Conservation (phyloP, 2,329 filamentous ascomycete genomes). For the Dothideomycetes sp. region DNA sequence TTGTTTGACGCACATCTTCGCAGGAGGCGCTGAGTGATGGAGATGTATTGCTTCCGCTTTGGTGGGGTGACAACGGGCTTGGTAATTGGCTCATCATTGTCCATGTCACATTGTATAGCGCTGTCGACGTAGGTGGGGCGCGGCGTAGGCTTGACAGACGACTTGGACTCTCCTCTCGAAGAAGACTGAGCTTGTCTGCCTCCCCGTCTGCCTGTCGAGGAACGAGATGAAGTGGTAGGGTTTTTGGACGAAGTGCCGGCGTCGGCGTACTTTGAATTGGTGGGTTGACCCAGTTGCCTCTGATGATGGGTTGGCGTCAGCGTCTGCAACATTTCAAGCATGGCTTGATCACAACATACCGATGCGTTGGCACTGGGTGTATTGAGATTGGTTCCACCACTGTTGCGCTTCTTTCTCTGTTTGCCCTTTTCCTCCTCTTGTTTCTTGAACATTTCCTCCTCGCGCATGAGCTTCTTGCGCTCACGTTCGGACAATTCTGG, state of each 20-base stretch:
- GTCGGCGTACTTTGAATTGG: conserved; percentile 17
- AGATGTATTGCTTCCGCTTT: conserved; percentile 16
- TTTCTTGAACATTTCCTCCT: conserved; percentile 51
- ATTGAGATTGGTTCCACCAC: conserved; percentile 42
- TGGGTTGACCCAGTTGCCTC: conserved; percentile 25
- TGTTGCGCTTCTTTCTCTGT: conserved; percentile 42
- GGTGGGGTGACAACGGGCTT: conserved; percentile 11
- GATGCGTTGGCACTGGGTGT: conserved; percentile 34
- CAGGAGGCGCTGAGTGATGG: conserved; percentile 20
- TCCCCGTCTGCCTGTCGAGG: background rate
- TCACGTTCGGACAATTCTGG: conserved; percentile 50
- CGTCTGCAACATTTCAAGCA: background rate
- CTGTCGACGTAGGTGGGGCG: conserved; percentile 19
- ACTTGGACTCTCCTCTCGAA: background rate
- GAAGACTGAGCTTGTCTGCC: background rate
- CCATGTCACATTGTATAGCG: conserved; percentile 22
- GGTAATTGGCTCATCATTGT: conserved; percentile 17
- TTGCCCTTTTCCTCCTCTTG: conserved; percentile 42
- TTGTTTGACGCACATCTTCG: conserved; percentile 23
- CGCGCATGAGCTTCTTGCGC: conserved; percentile 50
- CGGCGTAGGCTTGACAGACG: conserved; percentile 8
- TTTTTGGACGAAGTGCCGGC: conserved; percentile 13
- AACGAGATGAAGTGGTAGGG: conserved; percentile 5
- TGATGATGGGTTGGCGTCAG: conserved; percentile 10
- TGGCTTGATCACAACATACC: conserved; percentile 17